Base-by-base conservation (phyloP, 2,329 filamentous ascomycete species). In the Falciphora oryzae region DNA sequence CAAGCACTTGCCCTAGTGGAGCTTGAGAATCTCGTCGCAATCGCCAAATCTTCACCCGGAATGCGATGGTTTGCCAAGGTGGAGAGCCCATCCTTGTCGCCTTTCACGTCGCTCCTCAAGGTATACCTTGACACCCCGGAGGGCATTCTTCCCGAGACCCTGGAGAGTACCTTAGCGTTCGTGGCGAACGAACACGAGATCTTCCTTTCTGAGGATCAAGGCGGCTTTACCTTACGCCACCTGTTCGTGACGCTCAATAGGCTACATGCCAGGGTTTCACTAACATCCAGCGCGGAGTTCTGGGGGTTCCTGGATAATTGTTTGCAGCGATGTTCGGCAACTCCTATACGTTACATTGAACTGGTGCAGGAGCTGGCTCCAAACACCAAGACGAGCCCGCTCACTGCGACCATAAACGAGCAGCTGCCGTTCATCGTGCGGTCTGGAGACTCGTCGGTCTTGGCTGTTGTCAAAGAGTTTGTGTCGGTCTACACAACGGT, bases 51-150 rank as follows among this genome's bases (percentile, higher is more conserved):
- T 70, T 96, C 93, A 3, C 87, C 91, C 0, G 88, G 89, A 7
- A 95, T 97, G 88, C 87, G 90, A 67, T 98, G 94, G 94, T 97
- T 95, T 79, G 84, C 90, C 67, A 93, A 91, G 71, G 84, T 79
- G 65, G 85, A 89, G 68, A 82, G 82, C 1, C 79, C 90, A n/a
- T 73, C 76, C 1, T 78, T 85, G 56, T 92, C 90, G 4, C 89
- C 90, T 0, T 92, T 93, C 67, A 85, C 86, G n/a, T 87, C 87
- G 0, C 81, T 94, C 28, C 75, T 94, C 7, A 86, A 82, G 66
- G 78, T 90, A 7, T 79, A 83, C 50, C 78, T 81, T 4, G 79
- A 81, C 31, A 81, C 81, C 4, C 77, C 80, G 27, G 74, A 77
- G 6, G 79, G 75, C 16, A 72, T 84, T n/a, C 78, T 82, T 3